Base-by-base conservation (phyloP, 257 asterid genomes). In the Capsicum baccatum region DNA sequence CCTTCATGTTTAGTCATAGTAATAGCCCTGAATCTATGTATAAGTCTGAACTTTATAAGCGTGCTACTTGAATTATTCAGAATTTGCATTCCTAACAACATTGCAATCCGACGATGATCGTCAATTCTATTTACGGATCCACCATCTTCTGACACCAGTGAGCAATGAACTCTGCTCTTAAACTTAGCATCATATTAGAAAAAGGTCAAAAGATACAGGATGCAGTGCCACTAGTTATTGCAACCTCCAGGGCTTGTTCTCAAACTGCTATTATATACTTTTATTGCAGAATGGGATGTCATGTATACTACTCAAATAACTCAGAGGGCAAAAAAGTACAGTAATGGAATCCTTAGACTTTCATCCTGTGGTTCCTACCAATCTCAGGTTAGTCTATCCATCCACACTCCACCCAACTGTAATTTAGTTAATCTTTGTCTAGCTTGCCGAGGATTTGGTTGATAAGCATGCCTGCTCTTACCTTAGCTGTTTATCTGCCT, bases 211-310 rank as follows among this genome's bases (percentile, higher is more conserved):
- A 47, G 80, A 71, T 71, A 10, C 37, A 71, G 3, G 35, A 47
- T 9, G 35, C 39, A 48, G 39, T 71, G 57, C 80, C 14, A 71
- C 56, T 42, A 42, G 35, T 69, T 69, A 69, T 69, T 39, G 78
- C 54, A 69, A 69, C 33, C 78, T 69, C 78, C 78, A 70, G 78
- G 35, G 42, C 56, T 42, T 70, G 79, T 19, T 70, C 55, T 69
- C 39, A 15, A 39, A 78, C 15, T 54, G 33, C 82, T 37, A 78
- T 26, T 78, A 19, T 8, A 13, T 71, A 74, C 62, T 57, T 17
- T 16, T 3, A 47, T 15, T 85, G 83, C 89, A 88, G 90, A 85
- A 85, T 88, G 88, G 88, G 87, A 85, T 67, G 90, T 78, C 48
- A 85, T 83, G 86, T 88, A 88, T 84, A 88, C 90, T 19, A 63